Percentiles rank a stretch among this genome's conserved stretches.
Conservation (phyloP, 495 filamentous ascomycete genomes). For the Tuber umbilicatum region DNA sequence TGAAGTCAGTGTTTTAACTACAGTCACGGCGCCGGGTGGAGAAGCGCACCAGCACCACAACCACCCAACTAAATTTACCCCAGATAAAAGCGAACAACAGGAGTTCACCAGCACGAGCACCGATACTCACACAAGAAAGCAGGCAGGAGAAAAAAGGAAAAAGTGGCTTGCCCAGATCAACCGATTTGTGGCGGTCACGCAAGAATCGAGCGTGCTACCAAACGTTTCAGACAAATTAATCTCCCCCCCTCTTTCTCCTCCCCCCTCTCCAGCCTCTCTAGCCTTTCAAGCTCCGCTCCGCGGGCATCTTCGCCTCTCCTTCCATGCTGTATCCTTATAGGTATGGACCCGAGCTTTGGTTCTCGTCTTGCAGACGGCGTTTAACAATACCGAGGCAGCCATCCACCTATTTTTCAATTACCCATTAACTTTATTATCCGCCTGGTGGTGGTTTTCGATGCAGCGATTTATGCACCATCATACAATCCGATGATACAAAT, state of each 20-base stretch:
- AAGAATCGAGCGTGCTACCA: not conserved
- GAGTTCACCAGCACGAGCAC: too few species aligned
- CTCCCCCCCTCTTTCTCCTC: not conserved
- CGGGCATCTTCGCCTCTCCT: not conserved
- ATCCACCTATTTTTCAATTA: not conserved
- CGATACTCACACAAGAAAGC: too few species aligned
- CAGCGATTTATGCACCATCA: not conserved
- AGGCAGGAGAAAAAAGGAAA: not conserved
- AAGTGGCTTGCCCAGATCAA: not conserved
- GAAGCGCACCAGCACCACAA: not conserved
- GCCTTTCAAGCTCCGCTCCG: not conserved
- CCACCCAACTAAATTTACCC: not conserved
- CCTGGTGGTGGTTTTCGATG: not conserved
- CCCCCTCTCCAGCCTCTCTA: not conserved
- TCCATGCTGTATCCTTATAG: not conserved
- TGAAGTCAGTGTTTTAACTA: not conserved
- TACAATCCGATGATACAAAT: not conserved
- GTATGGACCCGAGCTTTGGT: not conserved
- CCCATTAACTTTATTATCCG: not conserved
- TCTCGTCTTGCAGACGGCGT: slow-evolving; percentile 1
- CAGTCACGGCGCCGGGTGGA: not conserved
- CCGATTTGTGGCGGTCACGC: not conserved
- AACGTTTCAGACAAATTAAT: not conserved
- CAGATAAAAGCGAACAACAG: not conserved
- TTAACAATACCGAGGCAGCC: not conserved